Base-by-base conservation (phyloP, 768 basidiomycete species). In the Amanita pseudoporphyria region DNA sequence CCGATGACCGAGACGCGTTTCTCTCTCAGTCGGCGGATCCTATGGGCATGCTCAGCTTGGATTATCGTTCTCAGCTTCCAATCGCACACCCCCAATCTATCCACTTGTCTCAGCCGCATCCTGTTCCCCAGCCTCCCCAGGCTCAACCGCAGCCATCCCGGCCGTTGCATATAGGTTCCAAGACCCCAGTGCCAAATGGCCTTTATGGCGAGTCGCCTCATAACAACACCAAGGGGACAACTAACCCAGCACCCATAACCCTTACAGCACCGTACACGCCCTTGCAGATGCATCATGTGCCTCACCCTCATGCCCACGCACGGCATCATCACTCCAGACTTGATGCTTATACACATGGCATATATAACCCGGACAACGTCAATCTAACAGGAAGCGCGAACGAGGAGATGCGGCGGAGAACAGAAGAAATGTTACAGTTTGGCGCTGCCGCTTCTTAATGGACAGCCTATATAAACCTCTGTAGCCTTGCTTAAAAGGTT, bases 231-330 rank as follows among this genome's bases (percentile, higher is more conserved):
- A 64, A 71, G 58, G 59, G 60, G 51, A 60, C 65, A 49, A 59
- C 68, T 55, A 63, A 57, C 52, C 61, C 65, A 43, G 59, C 68
- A 19, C 65, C 73, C 4, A 69, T 79, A 30, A 69, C 74, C 2
- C 66, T 84, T 24, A 78, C 74, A 47, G 65, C 78, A n/a, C 76
- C 81, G 14, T 86, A 81, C 59, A 64, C 75, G 12, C 60, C 71
- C 5, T 59, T 71, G 19, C 81, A 77, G 58, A 84, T 88, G 82
- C 85, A 87, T 57, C 86, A 87, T 54, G 82, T 87, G 39, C 82
- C 85, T 1, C 85, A 87, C 54, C 83, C 85, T 1, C 85, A 87
- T 51, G 82, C 84, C 0, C 84, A 87, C 56, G 80, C 84, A 0
- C 76, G 83, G 30, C 82, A 84, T 54, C 85, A 82, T 54, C 81